Conservation (phyloP, 208 protist genomes). For the Blastocrithidia nonstop region DNA sequence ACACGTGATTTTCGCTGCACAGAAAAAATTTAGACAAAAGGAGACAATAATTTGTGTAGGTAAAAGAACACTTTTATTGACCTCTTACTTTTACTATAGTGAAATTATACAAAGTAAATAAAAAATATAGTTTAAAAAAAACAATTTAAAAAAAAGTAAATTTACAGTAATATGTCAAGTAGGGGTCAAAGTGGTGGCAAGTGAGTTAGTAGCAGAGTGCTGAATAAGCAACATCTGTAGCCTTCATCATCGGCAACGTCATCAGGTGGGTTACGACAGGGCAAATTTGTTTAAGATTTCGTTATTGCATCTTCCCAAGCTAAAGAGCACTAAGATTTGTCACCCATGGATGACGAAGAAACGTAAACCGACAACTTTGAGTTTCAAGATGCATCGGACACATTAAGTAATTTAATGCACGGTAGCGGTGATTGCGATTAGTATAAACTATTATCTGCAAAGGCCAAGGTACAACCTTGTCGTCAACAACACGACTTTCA, state of each 20-base stretch:
- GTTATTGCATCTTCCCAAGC: constrained; percentile 23
- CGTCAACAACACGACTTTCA: constrained; percentile 19
- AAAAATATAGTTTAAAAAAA: too few species aligned
- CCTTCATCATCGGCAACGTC: neutral
- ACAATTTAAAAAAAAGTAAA: too few species aligned
- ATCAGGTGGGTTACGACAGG: too few species aligned
- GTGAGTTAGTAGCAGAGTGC: constrained; percentile 16
- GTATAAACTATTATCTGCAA: constrained; percentile 7
- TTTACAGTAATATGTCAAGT: neutral
- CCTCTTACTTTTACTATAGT: too few species aligned
- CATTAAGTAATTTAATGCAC: constrained; percentile 70
- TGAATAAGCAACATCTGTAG: constrained; percentile 12
- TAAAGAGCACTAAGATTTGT: constrained; percentile 12
- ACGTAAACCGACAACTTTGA: constrained; percentile 44
- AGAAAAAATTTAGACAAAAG: too few species aligned
- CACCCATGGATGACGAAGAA: constrained; percentile 13
- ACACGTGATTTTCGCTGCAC: too few species aligned
- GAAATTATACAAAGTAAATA: too few species aligned
- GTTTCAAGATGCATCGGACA: constrained; percentile 64
- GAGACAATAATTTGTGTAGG: too few species aligned
- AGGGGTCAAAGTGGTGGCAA: constrained; percentile 4
- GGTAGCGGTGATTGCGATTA: constrained; percentile 19
- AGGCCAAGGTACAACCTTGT: constrained; percentile 12
- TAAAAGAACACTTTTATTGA: too few species aligned
- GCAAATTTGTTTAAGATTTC: constrained; percentile 35